Conservation (phyloP, 129 eudicot genomes). For the Apium graveolens region DNA sequence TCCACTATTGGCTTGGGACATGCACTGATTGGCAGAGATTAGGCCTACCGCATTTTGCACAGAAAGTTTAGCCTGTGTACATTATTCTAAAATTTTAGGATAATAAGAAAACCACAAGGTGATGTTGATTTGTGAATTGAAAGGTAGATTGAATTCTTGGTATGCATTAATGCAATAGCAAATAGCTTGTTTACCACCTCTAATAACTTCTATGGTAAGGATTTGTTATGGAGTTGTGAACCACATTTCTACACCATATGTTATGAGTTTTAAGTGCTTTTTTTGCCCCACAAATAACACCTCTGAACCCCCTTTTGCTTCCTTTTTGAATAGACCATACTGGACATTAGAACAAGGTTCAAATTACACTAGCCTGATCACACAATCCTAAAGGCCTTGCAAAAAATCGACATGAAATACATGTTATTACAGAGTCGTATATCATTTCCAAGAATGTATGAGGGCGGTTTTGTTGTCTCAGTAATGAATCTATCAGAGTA, state of each 20-base stretch:
- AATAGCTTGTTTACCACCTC: slow-evolving; percentile 11
- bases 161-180: slow-evolving; percentile 23
- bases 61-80: slow-evolving; percentile 29
- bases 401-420: background rate
- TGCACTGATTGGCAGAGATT: slow-evolving; percentile 34
- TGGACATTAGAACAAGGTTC: background rate
- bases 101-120: slow-evolving; percentile 18
- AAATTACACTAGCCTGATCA: background rate
- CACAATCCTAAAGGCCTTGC: background rate
- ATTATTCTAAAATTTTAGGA: background rate
- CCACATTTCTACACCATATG: slow-evolving; percentile 29
- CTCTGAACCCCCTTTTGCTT: slow-evolving; percentile 12
- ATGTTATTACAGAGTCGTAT: background rate
- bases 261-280: slow-evolving; percentile 31
- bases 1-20: slow-evolving; percentile 37
- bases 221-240: slow-evolving; percentile 33
- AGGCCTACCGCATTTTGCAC: slow-evolving; percentile 40
- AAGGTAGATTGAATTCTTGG: slow-evolving; percentile 29
- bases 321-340: background rate
- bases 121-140: slow-evolving; percentile 35
- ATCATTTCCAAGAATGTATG: background rate
- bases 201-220: slow-evolving; percentile 22
- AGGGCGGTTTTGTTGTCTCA: background rate
- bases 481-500: background rate
- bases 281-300: slow-evolving; percentile 47